Evolutionary conservation across 2,329 filamentous ascomycete species (phyloP).

Genomic region (Mycosphaerella sp.): DNA sequence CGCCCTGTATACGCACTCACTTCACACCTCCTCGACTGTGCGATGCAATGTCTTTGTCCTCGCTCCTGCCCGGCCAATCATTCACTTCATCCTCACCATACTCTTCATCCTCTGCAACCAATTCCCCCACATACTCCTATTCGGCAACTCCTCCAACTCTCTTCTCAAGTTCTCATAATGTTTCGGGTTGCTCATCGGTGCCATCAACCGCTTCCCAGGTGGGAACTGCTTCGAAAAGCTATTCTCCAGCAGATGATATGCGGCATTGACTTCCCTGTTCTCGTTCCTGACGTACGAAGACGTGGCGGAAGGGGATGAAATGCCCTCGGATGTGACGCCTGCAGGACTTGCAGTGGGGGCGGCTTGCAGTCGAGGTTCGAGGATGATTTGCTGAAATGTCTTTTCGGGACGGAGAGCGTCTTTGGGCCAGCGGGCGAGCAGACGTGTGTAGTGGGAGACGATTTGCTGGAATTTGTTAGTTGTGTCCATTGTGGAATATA

Average conservation of each 20-base stretch:
- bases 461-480: slow-evolving; percentile 21
- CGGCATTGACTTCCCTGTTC: slow-evolving; percentile 49
- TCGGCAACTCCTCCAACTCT: slow-evolving; percentile 51
- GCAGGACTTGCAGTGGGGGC: slow-evolving; percentile 20
- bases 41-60: too few relatives aligned
- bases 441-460: slow-evolving; percentile 46
- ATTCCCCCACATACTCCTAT: slow-evolving; percentile 42
- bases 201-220: slow-evolving; percentile 42
- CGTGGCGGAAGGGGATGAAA: not conserved
- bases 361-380: slow-evolving; percentile 38
- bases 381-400: slow-evolving; percentile 42
- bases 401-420: slow-evolving; percentile 45
- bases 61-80: too few relatives aligned
- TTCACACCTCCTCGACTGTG: too few relatives aligned
- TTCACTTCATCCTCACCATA: slow-evolving; percentile 42
- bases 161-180: slow-evolving; percentile 49
- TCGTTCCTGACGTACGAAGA: slow-evolving; percentile 30
- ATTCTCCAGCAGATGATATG: slow-evolving; percentile 56
- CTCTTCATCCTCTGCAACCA: slow-evolving; percentile 44
- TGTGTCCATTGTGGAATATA: too few relatives aligned
- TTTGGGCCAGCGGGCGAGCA: slow-evolving; percentile 46
- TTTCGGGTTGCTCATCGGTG: slow-evolving; percentile 46
- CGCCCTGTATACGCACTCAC: too few relatives aligned
- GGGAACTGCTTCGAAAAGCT: slow-evolving; percentile 50
- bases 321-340: slow-evolving; percentile 11